Conservation (phyloP, 257 asterid species). For the Mentha longifolia region DNA sequence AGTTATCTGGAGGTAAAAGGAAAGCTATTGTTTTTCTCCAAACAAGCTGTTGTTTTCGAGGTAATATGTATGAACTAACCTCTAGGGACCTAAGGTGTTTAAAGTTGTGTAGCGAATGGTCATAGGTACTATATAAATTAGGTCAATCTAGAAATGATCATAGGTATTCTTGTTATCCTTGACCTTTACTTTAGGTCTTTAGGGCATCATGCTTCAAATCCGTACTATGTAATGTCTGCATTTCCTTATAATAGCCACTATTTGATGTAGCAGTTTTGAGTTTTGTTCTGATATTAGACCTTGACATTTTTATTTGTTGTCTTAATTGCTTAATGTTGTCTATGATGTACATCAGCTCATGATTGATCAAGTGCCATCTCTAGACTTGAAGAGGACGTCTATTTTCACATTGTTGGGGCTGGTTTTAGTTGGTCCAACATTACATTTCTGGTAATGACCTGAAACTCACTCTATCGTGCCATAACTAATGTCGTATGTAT, state of each 20-base stretch:
- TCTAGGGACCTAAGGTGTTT: neutral
- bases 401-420: conserved; percentile 73
- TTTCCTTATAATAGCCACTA: neutral
- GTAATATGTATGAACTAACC: no score
- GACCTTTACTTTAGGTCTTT: neutral
- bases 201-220: neutral
- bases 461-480: conserved; percentile 14
- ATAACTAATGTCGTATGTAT: conserved; percentile 1
- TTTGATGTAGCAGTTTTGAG: neutral
- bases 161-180: neutral
- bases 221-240: neutral
- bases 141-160: neutral
- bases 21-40: no score
- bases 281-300: conserved; percentile 8
- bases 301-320: neutral
- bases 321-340: neutral
- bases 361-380: conserved; percentile 65
- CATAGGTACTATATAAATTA: neutral
- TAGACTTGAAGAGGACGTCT: conserved; percentile 76
- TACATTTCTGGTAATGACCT: conserved; percentile 75
- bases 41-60: no score
- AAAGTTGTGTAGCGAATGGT: neutral
- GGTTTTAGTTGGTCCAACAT: conserved; percentile 85
- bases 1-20: no score
- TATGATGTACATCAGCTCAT: conserved; percentile 46